phyloP scores from a whole-genome alignment of 768 basidiomycete species.

The Tulasnella sp. region DNA sequence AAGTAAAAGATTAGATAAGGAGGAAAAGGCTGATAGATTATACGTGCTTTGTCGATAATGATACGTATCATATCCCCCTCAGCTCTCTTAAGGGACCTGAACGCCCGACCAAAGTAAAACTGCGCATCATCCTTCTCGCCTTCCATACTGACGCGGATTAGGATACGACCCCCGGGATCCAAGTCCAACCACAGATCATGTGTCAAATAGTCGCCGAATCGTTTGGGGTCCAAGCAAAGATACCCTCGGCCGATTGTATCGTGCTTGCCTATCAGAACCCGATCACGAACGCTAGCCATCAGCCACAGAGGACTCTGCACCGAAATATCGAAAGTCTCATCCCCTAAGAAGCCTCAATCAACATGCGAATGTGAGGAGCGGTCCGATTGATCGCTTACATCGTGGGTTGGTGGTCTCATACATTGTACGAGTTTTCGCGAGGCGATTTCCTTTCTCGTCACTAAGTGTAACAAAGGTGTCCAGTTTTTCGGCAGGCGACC shows the following conservation, averaged over 20 bases:
- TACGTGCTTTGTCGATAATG: slow-evolving; percentile 87
- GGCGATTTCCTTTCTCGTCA: slow-evolving; percentile 77
- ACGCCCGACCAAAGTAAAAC: slow-evolving; percentile 94
- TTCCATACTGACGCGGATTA: slow-evolving; percentile 92
- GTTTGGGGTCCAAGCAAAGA: slow-evolving; percentile 79
- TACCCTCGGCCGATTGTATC: slow-evolving; percentile 87
- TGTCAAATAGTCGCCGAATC: slow-evolving; percentile 79
- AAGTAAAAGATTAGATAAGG: not conserved
- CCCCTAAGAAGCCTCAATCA: slow-evolving; percentile 48
- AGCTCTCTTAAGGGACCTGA: slow-evolving; percentile 84
- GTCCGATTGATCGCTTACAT: slow-evolving; percentile 44
- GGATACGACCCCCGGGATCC: slow-evolving; percentile 72
- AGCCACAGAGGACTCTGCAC: slow-evolving; percentile 93
- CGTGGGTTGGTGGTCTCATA: slow-evolving; percentile 85
- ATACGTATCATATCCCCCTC: slow-evolving; percentile 93
- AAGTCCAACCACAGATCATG: slow-evolving; percentile 90
- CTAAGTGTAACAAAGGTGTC: slow-evolving; percentile 93
- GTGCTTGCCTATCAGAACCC: slow-evolving; percentile 84
- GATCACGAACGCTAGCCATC: slow-evolving; percentile 89
- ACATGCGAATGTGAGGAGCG: slow-evolving; percentile 14
- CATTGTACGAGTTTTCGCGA: slow-evolving; percentile 92
- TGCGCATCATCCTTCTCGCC: slow-evolving; percentile 97
- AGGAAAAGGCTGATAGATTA: not conserved
- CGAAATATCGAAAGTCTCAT: slow-evolving; percentile 91
- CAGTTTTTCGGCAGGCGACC: slow-evolving; percentile 63